Conservation (phyloP, 495 filamentous ascomycete genomes). For the Lasiosphaeria miniovina region DNA sequence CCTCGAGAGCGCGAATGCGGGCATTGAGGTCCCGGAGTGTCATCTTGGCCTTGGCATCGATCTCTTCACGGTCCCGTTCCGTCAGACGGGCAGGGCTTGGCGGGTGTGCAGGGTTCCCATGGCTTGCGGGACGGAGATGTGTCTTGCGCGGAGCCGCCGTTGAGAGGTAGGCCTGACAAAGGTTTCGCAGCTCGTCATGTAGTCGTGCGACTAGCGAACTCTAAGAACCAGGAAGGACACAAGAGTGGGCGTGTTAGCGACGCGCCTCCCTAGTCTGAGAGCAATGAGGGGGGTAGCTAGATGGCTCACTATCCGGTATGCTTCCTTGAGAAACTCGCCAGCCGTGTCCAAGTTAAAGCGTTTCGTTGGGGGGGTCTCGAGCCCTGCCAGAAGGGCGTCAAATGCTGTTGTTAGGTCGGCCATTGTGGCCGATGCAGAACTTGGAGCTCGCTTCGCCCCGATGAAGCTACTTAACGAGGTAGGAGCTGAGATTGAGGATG, state of each 20-base stretch:
- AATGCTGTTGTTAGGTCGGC: constrained; percentile 70
- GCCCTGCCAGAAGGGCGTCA: constrained; percentile 61
- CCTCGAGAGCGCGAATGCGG: constrained; percentile 70
- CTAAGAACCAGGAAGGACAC: constrained; percentile 53
- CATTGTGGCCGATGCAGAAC: constrained; percentile 39
- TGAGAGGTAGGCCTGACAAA: constrained; percentile 89
- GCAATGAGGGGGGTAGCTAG: neutral
- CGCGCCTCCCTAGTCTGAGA: neutral
- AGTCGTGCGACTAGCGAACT: constrained; percentile 81
- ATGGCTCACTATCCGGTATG: constrained; percentile 78
- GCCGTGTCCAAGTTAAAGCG: constrained; percentile 49
- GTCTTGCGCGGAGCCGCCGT: constrained; percentile 55
- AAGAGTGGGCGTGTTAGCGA: constrained; percentile 5
- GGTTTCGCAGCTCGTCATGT: constrained; percentile 69
- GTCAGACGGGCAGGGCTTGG: constrained; percentile 46
- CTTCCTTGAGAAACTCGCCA: constrained; percentile 93
- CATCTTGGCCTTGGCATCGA: constrained; percentile 80
- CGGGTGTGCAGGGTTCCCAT: constrained; percentile 30
- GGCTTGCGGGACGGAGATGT: constrained; percentile 33
- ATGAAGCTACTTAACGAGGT: too few species aligned
- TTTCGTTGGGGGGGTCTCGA: constrained; percentile 44
- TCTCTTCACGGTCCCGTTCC: constrained; percentile 68
- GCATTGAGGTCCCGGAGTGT: constrained; percentile 78
- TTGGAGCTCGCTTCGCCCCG: too few species aligned
- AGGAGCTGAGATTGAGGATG: too few species aligned